Evolutionary conservation across 352 stramenopile genomes (phyloP).

Genomic region (Phytophthora ohioensis): DNA sequence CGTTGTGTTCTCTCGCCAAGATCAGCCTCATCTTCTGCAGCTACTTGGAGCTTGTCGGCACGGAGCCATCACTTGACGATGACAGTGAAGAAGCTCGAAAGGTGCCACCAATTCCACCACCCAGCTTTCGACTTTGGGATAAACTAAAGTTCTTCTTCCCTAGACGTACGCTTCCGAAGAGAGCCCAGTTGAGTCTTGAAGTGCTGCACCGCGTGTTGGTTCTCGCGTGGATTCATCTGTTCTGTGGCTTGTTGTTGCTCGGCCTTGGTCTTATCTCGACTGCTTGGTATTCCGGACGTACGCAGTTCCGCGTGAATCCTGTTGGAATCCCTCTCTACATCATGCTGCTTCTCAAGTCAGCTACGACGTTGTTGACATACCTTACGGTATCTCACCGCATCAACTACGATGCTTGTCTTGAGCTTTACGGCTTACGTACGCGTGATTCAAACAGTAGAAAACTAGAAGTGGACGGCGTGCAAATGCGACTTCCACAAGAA

Average conservation of each 20-base stretch:
- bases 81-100: slow-evolving; percentile 17
- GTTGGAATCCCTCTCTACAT: slow-evolving; percentile 72
- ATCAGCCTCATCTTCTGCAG: slow-evolving; percentile 74
- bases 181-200: slow-evolving; percentile 69
- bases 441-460: slow-evolving; percentile 39
- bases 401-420: slow-evolving; percentile 68
- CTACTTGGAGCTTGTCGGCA: slow-evolving; percentile 73
- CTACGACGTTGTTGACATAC: slow-evolving; percentile 62
- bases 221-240: slow-evolving; percentile 73
- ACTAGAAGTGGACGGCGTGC: slow-evolving; percentile 36
- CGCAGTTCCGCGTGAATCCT: slow-evolving; percentile 57
- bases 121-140: slow-evolving; percentile 54
- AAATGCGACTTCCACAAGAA: slow-evolving; percentile 44
- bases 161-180: slow-evolving; percentile 69
- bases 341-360: slow-evolving; percentile 66
- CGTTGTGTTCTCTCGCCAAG: slow-evolving; percentile 64
- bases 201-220: slow-evolving; percentile 75
- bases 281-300: slow-evolving; percentile 50
- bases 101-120: slow-evolving; percentile 21
- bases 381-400: slow-evolving; percentile 66
- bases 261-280: slow-evolving; percentile 55
- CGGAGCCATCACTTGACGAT: slow-evolving; percentile 51
- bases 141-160: slow-evolving; percentile 75
- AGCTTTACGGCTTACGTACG: slow-evolving; percentile 49
- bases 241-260: slow-evolving; percentile 66